These are phyloP conservation scores for Apiospora arundinis DNA, from an alignment of 2,329 filamentous ascomycete genomes.

Conservation along the genomic window DNA sequence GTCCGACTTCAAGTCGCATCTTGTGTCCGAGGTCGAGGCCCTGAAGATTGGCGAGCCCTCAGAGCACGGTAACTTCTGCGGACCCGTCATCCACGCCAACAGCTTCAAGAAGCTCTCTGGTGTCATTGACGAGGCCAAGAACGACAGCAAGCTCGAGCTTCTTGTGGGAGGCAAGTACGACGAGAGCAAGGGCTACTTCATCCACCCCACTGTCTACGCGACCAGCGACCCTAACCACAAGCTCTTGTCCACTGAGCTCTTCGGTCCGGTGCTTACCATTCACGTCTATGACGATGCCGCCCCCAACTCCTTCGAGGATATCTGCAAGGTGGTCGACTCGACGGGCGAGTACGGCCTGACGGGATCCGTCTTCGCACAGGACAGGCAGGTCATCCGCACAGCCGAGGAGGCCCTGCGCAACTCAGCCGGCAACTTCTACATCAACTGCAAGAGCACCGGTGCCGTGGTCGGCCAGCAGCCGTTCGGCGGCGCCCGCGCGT, in stretches of 20 bases:
- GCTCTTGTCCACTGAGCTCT: slow-evolving; percentile 79
- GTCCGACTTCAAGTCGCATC: slow-evolving; percentile 70
- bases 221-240: slow-evolving; percentile 76
- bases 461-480: slow-evolving; percentile 77
- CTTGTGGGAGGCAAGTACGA: slow-evolving; percentile 80
- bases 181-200: slow-evolving; percentile 79
- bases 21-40: slow-evolving; percentile 72
- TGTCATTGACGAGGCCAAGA: slow-evolving; percentile 81
- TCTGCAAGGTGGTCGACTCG: slow-evolving; percentile 69
- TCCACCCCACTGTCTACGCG: slow-evolving; percentile 82
- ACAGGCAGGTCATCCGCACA: slow-evolving; percentile 68
- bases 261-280: slow-evolving; percentile 77
- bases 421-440: slow-evolving; percentile 82
- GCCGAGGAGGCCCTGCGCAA: slow-evolving; percentile 77
- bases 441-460: slow-evolving; percentile 83
- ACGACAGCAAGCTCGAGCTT: slow-evolving; percentile 74
- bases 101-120: slow-evolving; percentile 81
- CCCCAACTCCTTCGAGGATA: slow-evolving; percentile 61
- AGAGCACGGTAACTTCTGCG: slow-evolving; percentile 80
- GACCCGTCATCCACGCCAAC: slow-evolving; percentile 82
- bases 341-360: slow-evolving; percentile 82
- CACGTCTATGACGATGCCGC: slow-evolving; percentile 79
- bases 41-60: slow-evolving; percentile 74
- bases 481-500: slow-evolving; percentile 72
- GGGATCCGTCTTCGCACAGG: slow-evolving; percentile 75